Percentiles rank a stretch among this genome's conserved stretches.
Evolutionary conservation across 169 alveolate species (phyloP).

Genomic region (Cryptosporidium parvum): DNA sequence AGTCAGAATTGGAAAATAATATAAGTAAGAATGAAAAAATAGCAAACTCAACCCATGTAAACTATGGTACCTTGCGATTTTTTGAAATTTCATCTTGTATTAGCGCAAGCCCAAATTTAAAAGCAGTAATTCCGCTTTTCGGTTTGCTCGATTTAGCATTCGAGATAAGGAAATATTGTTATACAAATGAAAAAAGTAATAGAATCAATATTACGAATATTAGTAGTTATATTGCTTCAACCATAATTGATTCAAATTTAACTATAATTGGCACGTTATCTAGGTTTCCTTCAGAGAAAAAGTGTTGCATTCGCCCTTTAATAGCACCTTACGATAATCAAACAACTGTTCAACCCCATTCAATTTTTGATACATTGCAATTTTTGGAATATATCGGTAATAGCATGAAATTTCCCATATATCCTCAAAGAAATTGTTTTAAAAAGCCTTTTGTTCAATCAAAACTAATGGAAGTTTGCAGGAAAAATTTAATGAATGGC

Average conservation of each 20-base stretch:
- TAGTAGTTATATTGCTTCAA: slow-evolving; percentile 57
- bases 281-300: slow-evolving; percentile 41
- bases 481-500: slow-evolving; percentile 16
- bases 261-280: slow-evolving; percentile 46
- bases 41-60: slow-evolving; percentile 17
- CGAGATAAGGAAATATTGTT: slow-evolving; percentile 42
- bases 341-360: slow-evolving; percentile 59
- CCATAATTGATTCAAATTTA: slow-evolving; percentile 29
- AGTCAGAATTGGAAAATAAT: slow-evolving; percentile 44
- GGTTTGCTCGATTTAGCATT: slow-evolving; percentile 66
- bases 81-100: slow-evolving; percentile 68
- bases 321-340: slow-evolving; percentile 54
- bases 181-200: slow-evolving; percentile 69
- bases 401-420: slow-evolving; percentile 68
- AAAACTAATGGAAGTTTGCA: slow-evolving; percentile 37
- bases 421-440: slow-evolving; percentile 61
- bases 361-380: slow-evolving; percentile 67
- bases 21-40: slow-evolving; percentile 36
- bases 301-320: slow-evolving; percentile 61
- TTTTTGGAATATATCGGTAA: slow-evolving; percentile 55
- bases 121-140: slow-evolving; percentile 39
- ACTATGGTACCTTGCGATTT: slow-evolving; percentile 37
- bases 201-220: slow-evolving; percentile 53
- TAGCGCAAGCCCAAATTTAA: background rate
- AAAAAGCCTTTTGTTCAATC: slow-evolving; percentile 60